Evolutionary conservation across 208 protist genomes (phyloP).

Genomic region (Wallacemonas sp.): DNA sequence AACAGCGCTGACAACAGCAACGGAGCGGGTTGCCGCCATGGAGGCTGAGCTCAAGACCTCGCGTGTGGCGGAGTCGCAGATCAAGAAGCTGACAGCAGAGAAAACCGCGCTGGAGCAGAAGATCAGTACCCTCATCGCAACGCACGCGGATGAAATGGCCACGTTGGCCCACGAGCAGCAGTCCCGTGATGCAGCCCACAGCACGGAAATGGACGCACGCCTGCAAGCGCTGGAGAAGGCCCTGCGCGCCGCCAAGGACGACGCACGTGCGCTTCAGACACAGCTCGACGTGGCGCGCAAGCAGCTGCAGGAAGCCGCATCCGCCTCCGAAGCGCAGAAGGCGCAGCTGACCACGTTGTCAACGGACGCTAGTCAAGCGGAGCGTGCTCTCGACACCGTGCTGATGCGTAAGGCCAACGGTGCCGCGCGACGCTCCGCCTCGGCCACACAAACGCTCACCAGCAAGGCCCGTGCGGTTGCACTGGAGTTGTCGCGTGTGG

Average conservation of each 20-base stretch:
- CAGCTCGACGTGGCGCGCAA: background rate
- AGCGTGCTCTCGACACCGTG: background rate
- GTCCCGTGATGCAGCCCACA: background rate
- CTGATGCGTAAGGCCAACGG: background rate
- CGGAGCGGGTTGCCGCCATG: background rate
- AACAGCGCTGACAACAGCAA: background rate
- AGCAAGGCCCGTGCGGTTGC: background rate
- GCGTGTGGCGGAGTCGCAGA: conserved; percentile 4
- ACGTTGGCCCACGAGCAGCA: conserved; percentile 4
- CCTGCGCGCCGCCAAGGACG: background rate
- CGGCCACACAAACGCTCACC: background rate
- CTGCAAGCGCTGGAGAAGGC: conserved; percentile 1
- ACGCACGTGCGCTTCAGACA: background rate
- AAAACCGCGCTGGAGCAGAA: conserved; percentile 2
- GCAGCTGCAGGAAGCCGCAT: background rate
- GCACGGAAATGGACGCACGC: background rate
- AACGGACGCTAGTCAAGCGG: background rate
- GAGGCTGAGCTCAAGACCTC: conserved; percentile 6
- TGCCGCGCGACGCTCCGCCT: background rate
- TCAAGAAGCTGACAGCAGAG: conserved; percentile 9
- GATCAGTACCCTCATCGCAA: conserved; percentile 1
- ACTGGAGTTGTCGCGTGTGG: background rate
- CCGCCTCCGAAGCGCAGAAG: background rate
- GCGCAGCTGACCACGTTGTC: background rate
- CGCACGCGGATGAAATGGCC: conserved; percentile 2